A percentile compares a stretch with the other conserved stretches of the same genome.
These are phyloP conservation scores for Ophiostoma sp. DNA, from an alignment of 2,329 filamentous ascomycete species.

Conservation along the genomic window DNA sequence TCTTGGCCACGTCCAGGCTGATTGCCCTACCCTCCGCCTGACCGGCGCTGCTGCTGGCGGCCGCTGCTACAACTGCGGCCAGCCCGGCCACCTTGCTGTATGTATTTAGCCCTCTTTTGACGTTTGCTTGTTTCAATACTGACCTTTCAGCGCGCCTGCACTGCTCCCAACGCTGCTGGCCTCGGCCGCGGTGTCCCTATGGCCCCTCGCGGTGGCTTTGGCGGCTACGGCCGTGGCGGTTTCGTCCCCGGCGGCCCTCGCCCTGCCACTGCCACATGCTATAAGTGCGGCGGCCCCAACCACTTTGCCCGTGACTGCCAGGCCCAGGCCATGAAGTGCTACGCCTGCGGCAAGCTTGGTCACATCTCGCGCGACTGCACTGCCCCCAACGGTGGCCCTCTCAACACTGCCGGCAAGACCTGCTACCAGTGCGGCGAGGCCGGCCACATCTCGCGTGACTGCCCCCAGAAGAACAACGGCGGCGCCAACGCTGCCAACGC, in stretches of 20 bases:
- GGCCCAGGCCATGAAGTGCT: slow-evolving; percentile 98
- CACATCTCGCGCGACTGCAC: slow-evolving; percentile 95
- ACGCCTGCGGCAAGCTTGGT: slow-evolving; percentile 90
- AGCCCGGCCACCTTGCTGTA: slow-evolving; percentile 87
- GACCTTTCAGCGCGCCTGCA: slow-evolving; percentile 57
- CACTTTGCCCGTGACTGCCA: slow-evolving; percentile 98
- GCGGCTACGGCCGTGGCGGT: slow-evolving; percentile 66
- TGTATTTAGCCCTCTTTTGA: slow-evolving; percentile 33
- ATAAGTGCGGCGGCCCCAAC: slow-evolving; percentile 81
- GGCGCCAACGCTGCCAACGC: slow-evolving; percentile 12
- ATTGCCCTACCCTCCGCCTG: slow-evolving; percentile 93
- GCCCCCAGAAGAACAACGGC: slow-evolving; percentile 61
- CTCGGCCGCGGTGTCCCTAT: slow-evolving; percentile 63
- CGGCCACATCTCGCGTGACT: slow-evolving; percentile 93
- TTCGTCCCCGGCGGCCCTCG: slow-evolving; percentile 62
- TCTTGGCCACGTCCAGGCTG: slow-evolving; percentile 94
- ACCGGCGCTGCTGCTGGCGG: slow-evolving; percentile 76
- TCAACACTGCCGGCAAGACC: slow-evolving; percentile 95
- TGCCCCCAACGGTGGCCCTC: slow-evolving; percentile 87
- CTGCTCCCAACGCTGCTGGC: slow-evolving; percentile 60
- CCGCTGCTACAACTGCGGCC: slow-evolving; percentile 94
- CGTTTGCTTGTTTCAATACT: slow-evolving; percentile 14
- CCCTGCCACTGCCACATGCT: slow-evolving; percentile 64
- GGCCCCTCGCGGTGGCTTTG: slow-evolving; percentile 51
- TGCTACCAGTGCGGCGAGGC: slow-evolving; percentile 97